Conservation (phyloP, 352 stramenopile species). For the Nothophytophthora sp. region DNA sequence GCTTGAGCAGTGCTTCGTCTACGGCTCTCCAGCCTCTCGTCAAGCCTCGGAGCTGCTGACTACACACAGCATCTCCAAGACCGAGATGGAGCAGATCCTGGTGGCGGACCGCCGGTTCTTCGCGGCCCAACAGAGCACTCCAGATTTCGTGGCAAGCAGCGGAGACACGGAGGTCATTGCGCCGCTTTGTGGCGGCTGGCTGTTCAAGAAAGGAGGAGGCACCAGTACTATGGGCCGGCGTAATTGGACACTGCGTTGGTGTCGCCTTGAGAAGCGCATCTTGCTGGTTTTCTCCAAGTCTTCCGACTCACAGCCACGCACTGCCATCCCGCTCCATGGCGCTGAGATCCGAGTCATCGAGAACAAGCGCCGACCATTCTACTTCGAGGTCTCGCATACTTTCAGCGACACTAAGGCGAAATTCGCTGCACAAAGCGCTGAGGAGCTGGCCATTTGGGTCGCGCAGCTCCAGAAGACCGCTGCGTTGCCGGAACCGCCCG, state of each 20-base stretch:
- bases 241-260: conserved; percentile 83
- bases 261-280: conserved; percentile 73
- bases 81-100: conserved; percentile 76
- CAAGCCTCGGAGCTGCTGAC: conserved; percentile 63
- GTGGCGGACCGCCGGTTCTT: conserved; percentile 74
- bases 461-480: conserved; percentile 52
- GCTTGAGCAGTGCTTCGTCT: conserved; percentile 82
- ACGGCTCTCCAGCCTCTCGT: conserved; percentile 61
- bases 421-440: conserved; percentile 64
- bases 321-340: conserved; percentile 65
- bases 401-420: conserved; percentile 79
- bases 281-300: conserved; percentile 67
- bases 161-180: conserved; percentile 8
- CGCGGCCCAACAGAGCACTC: conserved; percentile 50
- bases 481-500: conserved; percentile 45
- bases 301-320: conserved; percentile 51
- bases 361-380: conserved; percentile 73
- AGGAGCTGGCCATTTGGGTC: conserved; percentile 67
- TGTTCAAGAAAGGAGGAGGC: conserved; percentile 83
- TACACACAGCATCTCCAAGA: conserved; percentile 61
- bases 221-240: conserved; percentile 73
- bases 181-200: conserved; percentile 43
- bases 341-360: conserved; percentile 62
- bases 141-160: conserved; percentile 2
- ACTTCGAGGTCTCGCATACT: conserved; percentile 79